Conservation (phyloP, 495 filamentous ascomycete genomes). For the Neurospora cerealis region DNA sequence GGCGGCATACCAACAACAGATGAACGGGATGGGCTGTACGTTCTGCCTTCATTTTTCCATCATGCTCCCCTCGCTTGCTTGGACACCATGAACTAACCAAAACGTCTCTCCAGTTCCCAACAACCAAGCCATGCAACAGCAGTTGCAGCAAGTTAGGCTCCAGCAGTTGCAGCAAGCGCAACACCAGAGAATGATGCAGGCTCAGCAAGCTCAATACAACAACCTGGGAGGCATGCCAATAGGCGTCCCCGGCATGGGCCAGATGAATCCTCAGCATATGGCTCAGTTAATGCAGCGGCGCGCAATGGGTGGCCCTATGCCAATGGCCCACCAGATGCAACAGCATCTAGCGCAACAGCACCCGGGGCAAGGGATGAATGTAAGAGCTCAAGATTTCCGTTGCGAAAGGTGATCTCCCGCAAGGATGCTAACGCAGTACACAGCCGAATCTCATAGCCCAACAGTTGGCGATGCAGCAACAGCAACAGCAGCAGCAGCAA, state of each 20-base stretch:
- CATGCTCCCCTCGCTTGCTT: neutral
- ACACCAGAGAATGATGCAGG: conserved; percentile 38
- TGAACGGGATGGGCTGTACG: conserved; percentile 16
- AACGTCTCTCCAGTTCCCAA: conserved; percentile 30
- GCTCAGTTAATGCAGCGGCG: conserved; percentile 19
- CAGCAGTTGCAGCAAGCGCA: conserved; percentile 35
- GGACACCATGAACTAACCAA: conserved; percentile 5
- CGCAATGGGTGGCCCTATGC: conserved; percentile 29
- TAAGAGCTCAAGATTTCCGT: conserved; percentile 11
- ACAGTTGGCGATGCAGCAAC: conserved; percentile 20
- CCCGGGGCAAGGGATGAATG: conserved; percentile 35
- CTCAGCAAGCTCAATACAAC: conserved; percentile 35
- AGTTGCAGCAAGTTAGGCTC: conserved; percentile 31
- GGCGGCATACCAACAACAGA: conserved; percentile 52
- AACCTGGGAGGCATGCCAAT: conserved; percentile 43
- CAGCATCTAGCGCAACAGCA: conserved; percentile 35
- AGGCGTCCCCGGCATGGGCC: conserved; percentile 50
- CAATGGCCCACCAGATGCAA: conserved; percentile 34
- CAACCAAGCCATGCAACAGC: conserved; percentile 45
- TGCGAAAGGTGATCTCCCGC: conserved; percentile 5
- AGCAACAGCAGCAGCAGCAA: conserved; percentile 37
- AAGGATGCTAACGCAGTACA: neutral
- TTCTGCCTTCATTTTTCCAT: neutral
- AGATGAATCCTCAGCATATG: conserved; percentile 11
- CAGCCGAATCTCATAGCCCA: conserved; percentile 14